Percentiles rank a stretch among this genome's conserved stretches.
phyloP scores from a whole-genome alignment of 2,329 filamentous ascomycete genomes.

The Tolypocladium cylindrosporum region DNA sequence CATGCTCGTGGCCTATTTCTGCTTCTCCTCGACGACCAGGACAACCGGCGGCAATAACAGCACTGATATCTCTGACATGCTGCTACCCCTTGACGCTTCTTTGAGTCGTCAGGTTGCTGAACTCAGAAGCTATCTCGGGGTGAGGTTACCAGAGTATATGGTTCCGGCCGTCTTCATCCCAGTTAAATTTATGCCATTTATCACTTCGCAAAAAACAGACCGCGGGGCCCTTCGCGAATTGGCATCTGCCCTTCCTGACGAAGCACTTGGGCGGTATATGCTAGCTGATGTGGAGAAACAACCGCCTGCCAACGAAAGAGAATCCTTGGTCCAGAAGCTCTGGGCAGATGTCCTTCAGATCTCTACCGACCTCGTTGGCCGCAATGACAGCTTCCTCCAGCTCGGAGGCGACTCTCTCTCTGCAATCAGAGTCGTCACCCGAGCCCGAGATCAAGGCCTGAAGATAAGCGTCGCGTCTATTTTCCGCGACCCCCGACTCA shows the following conservation, averaged over 20 bases:
- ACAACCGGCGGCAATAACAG: too few species aligned
- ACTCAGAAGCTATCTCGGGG: neutral
- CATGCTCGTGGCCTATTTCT: neutral
- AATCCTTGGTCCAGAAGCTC: too few species aligned
- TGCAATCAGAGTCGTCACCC: neutral
- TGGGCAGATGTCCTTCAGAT: too few species aligned
- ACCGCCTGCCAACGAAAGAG: neutral
- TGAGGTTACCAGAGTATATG: constrained; percentile 2
- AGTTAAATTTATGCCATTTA: constrained; percentile 3
- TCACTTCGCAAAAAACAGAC: constrained; percentile 8
- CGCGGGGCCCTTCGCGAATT: constrained; percentile 1
- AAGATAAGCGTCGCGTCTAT: too few species aligned
- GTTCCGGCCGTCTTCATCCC: constrained; percentile 6
- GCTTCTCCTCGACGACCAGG: too few species aligned
- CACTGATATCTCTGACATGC: neutral
- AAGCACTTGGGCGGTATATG: neutral
- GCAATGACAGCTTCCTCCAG: too few species aligned
- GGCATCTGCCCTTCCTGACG: neutral
- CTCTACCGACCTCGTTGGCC: too few species aligned
- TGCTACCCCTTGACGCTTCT: too few species aligned
- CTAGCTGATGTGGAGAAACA: neutral
- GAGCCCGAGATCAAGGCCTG: too few species aligned
- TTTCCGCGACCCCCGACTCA: too few species aligned
- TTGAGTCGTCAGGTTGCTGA: neutral
- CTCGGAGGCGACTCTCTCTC: too few species aligned